These are phyloP conservation scores for Septoria linicola DNA, from an alignment of 2,329 filamentous ascomycete species.

Conservation along the genomic window DNA sequence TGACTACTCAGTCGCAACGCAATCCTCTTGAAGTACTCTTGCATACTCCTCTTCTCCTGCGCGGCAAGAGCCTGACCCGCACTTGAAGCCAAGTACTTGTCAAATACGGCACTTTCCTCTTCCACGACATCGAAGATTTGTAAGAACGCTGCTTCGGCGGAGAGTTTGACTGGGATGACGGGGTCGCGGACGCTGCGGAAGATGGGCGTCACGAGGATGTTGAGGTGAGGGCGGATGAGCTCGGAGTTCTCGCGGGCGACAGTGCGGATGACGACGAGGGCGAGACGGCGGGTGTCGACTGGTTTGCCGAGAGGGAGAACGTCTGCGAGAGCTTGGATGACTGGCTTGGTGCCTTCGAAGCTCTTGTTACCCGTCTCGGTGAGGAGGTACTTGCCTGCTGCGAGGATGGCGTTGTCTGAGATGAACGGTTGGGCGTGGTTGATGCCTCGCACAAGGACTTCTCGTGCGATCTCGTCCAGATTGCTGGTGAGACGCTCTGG, in stretches of 20 bases:
- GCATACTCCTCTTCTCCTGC: conserved; percentile 82
- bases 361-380: conserved; percentile 62
- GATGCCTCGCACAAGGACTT: conserved; percentile 79
- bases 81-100: conserved; percentile 74
- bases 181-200: conserved; percentile 88
- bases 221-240: conserved; percentile 75
- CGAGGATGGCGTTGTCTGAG: conserved; percentile 82
- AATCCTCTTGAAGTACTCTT: conserved; percentile 95
- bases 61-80: conserved; percentile 65
- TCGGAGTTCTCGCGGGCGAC: conserved; percentile 76
- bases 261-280: conserved; percentile 84
- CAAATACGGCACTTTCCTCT: conserved; percentile 80
- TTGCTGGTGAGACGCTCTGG: conserved; percentile 66
- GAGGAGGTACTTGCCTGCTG: conserved; percentile 86
- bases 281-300: conserved; percentile 78
- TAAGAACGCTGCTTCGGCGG: conserved; percentile 91
- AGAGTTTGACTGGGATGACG: conserved; percentile 92
- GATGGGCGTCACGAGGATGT: conserved; percentile 74
- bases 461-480: conserved; percentile 70
- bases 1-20: conserved; percentile 81
- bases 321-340: conserved; percentile 75
- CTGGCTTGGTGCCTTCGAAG: conserved; percentile 73
- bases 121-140: conserved; percentile 87
- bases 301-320: conserved; percentile 76
- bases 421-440: conserved; percentile 64